Base-by-base conservation (phyloP, 2,329 filamentous ascomycete genomes). In the Dactylellina leptospora region DNA sequence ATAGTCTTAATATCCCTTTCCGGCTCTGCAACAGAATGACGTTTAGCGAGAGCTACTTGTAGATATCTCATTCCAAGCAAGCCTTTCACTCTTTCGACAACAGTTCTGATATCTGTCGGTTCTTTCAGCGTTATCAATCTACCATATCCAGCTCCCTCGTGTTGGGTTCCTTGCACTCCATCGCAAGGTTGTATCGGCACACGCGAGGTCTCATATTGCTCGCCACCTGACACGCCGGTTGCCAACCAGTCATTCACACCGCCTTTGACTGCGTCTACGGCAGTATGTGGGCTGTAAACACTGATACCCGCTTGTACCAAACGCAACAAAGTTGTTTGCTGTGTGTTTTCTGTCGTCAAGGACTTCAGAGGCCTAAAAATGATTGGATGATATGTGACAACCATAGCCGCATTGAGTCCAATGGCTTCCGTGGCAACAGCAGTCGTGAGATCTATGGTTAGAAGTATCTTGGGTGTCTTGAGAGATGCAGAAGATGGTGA, bases 341-440 rank as follows among this genome's bases (percentile, higher is more conserved):
- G 95, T 8, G 91, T 86, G 78, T 99, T 90, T 73, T 85, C 85
- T 50, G 92, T 85, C 30, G 91, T 96, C 78, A 99, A 83, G 74
- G 91, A 89, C 81, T 97, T 99, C 76, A 99, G 84, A 58, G 90
- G 90, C 51, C 90, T 88, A 83, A 99, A 99, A 78, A 99, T 97
- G 79, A 97, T 95, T 20, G 95, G 95, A 96, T 92, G 95, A 80
- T 99, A 99, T 77, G 92, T 90, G 63, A 99, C 85, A 58, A 99
- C 87, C 72, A 96, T 86, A 5, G 89, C 91, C 73, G 87, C 90
- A 38, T 87, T 86, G 69, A 89, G 85, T 30, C 84, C 81, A 72
- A 99, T 92, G 54, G 95, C 95, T 81, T 99, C 95, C 73, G 96
- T 88, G 20, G 91, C 93, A 25, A 99, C 95, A 11, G 88, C 87